phyloP scores from a whole-genome alignment of 805 yeast genomes.

The Candida yuanshanica region DNA sequence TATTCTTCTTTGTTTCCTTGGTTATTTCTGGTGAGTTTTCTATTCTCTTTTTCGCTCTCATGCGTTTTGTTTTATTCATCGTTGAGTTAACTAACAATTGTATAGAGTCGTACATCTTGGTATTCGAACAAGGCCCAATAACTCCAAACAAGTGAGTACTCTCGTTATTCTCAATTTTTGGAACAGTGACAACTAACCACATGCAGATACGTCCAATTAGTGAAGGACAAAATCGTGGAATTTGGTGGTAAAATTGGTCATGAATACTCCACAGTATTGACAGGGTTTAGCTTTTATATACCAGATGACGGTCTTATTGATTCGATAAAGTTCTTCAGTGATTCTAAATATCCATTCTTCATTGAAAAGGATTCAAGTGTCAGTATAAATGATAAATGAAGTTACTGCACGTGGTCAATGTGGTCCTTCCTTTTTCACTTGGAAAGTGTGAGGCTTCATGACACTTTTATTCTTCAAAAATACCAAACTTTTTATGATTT shows the following conservation, averaged over 20 bases:
- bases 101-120: slow-evolving; percentile 21
- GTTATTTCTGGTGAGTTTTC: not conserved
- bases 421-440: not conserved
- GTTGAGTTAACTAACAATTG: not conserved
- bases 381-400: slow-evolving; percentile 19
- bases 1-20: not conserved
- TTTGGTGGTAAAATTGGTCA: slow-evolving; percentile 42
- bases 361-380: slow-evolving; percentile 41
- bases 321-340: slow-evolving; percentile 8
- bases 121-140: slow-evolving; percentile 24
- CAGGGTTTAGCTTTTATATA: slow-evolving; percentile 41
- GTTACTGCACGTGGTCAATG: not conserved
- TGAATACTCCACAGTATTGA: slow-evolving; percentile 39
- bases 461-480: not conserved
- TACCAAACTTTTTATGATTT: no score
- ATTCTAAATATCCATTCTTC: slow-evolving; percentile 33
- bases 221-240: slow-evolving; percentile 29
- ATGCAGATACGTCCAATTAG: slow-evolving; percentile 22
- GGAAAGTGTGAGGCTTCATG: not conserved
- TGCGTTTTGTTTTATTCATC: not conserved
- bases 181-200: not conserved
- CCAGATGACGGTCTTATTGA: slow-evolving; percentile 26
- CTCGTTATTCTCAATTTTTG: no score
- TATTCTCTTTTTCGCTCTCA: not conserved
- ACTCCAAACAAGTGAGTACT: slow-evolving; percentile 22